Percentiles rank a stretch among this genome's conserved stretches.
phyloP scores from a whole-genome alignment of 495 filamentous ascomycete species.

The Choiromyces venosus region DNA sequence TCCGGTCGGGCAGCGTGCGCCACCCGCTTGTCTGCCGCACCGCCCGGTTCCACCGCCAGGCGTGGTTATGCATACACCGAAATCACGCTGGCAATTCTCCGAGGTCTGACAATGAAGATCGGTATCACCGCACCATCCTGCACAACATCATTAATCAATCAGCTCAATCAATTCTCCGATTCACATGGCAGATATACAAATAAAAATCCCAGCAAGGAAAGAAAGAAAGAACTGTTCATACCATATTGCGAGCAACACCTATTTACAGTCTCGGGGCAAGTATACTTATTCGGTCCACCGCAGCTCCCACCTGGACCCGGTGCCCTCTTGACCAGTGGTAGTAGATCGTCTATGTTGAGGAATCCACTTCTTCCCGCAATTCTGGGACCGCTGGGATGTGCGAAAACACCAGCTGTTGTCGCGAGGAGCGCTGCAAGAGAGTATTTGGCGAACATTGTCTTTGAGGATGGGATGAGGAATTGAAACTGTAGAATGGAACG shows the following conservation, averaged over 20 bases:
- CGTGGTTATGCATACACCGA: conserved; percentile 16
- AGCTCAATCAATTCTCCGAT: background rate
- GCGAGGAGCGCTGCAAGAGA: background rate
- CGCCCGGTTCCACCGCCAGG: conserved; percentile 11
- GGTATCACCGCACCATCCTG: conserved; percentile 28
- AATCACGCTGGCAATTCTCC: conserved; percentile 16
- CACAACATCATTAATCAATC: background rate
- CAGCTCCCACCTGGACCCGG: conserved; percentile 18
- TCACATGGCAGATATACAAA: background rate
- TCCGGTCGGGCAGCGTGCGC: conserved; percentile 51
- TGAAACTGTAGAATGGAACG: background rate
- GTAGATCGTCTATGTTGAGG: conserved; percentile 18
- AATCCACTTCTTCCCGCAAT: conserved; percentile 13
- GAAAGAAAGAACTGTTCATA: background rate
- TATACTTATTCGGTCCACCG: conserved; percentile 31
- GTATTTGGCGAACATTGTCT: background rate
- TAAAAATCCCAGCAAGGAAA: background rate
- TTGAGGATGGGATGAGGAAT: background rate
- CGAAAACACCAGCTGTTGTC: background rate
- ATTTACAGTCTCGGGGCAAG: conserved; percentile 12
- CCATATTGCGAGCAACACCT: conserved; percentile 35
- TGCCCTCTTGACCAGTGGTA: conserved; percentile 24
- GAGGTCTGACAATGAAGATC: conserved; percentile 16
- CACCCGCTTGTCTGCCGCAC: conserved; percentile 18
- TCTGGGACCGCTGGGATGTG: background rate